phyloP scores from a whole-genome alignment of 208 protist species.

The Blastocrithidia nonstop region DNA sequence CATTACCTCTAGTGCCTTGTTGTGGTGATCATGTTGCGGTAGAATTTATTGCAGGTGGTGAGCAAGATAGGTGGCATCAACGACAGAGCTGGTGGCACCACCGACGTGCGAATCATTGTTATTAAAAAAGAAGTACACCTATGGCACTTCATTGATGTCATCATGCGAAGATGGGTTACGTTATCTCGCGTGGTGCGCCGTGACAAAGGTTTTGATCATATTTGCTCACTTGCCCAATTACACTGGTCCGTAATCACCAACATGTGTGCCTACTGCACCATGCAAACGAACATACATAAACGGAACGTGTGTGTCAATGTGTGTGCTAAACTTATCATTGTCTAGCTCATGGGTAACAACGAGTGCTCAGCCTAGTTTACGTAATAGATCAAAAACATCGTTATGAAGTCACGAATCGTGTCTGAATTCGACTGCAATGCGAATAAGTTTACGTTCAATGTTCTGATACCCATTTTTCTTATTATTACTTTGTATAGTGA shows the following conservation, averaged over 20 bases:
- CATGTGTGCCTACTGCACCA: constrained; percentile 20
- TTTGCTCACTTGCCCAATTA: constrained; percentile 47
- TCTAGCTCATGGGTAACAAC: constrained; percentile 52
- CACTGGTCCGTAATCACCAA: constrained; percentile 53
- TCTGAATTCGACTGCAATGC: constrained; percentile 64
- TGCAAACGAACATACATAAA: constrained; percentile 70
- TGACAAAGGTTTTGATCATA: constrained; percentile 23
- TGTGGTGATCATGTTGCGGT: too few species aligned
- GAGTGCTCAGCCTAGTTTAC: constrained; percentile 32
- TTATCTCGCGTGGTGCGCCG: background rate
- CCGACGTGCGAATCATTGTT: constrained; percentile 64
- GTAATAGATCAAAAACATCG: constrained; percentile 29
- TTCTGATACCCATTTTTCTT: background rate
- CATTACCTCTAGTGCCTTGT: too few species aligned
- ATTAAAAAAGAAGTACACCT: constrained; percentile 70
- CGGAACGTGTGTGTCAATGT: constrained; percentile 30
- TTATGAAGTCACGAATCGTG: constrained; percentile 35
- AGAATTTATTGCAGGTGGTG: constrained; percentile 13
- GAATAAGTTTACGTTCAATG: constrained; percentile 9
- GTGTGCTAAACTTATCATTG: constrained; percentile 19
- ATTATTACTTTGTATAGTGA: constrained; percentile 1
- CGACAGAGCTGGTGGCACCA: constrained; percentile 46
- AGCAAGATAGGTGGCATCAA: constrained; percentile 55
- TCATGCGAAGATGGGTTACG: too few species aligned
- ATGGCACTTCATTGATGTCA: constrained; percentile 6